Conservation (phyloP, 208 protist genomes). For the Trypanosoma avium region DNA sequence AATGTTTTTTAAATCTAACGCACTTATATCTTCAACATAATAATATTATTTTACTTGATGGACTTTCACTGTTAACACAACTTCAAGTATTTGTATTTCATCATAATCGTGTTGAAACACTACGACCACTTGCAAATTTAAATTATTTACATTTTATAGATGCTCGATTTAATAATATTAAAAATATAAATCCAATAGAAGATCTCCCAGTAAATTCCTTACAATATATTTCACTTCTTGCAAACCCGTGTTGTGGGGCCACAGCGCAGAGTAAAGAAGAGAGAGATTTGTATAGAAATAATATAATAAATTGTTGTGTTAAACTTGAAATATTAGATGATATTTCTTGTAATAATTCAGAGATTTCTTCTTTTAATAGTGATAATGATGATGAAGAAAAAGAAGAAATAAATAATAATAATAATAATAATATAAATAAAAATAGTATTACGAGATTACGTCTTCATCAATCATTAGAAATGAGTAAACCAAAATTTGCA, state of each 20-base stretch:
- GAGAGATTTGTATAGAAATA: constrained; percentile 6
- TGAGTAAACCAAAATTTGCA: constrained; percentile 2
- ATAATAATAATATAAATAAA: too few species aligned
- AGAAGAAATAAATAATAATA: background rate
- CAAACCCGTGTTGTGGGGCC: constrained; percentile 62
- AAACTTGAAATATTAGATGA: constrained; percentile 54
- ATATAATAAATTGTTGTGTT: constrained; percentile 32
- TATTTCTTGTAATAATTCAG: background rate
- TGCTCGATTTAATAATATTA: constrained; percentile 53
- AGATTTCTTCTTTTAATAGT: background rate
- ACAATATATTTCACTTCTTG: constrained; percentile 51
- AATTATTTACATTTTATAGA: constrained; percentile 62
- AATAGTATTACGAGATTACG: too few species aligned
- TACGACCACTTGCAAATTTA: constrained; percentile 49
- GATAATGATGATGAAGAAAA: background rate
- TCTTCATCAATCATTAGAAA: constrained; percentile 3
- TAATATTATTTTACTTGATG: constrained; percentile 45
- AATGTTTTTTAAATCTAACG: constrained; percentile 75
- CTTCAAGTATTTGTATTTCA: constrained; percentile 72
- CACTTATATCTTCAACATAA: constrained; percentile 86
- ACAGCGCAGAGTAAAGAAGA: constrained; percentile 9
- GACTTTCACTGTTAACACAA: constrained; percentile 56
- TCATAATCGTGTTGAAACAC: constrained; percentile 62
- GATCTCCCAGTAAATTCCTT: constrained; percentile 56
- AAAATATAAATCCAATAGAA: constrained; percentile 21